Evolutionary conservation across 345 rosid genomes (phyloP).

Genomic region (Raphanus sativus): DNA sequence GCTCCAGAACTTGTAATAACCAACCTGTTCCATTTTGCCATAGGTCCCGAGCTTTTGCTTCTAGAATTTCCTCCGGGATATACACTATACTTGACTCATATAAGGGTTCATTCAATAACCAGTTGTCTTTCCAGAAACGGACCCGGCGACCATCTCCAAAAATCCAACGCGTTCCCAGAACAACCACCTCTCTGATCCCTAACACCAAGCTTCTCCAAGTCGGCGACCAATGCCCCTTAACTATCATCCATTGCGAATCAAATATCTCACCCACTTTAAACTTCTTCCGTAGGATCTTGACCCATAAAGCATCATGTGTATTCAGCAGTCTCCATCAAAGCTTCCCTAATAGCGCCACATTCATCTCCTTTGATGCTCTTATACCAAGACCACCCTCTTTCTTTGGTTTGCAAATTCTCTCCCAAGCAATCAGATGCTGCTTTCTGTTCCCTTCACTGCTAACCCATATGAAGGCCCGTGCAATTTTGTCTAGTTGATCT

Average conservation of each 20-base stretch:
- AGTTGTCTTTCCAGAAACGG: not conserved
- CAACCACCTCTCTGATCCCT: not conserved
- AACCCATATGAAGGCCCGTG: not conserved
- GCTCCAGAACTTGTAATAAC: not conserved
- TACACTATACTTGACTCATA: not conserved
- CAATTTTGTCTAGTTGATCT: not conserved
- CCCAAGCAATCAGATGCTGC: not conserved
- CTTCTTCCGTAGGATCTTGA: no score
- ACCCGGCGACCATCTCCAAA: not conserved
- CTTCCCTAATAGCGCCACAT: not conserved
- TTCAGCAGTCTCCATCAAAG: no score
- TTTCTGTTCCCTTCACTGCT: not conserved
- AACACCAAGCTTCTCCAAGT: not conserved
- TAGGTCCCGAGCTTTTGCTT: not conserved
- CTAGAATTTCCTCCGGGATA: not conserved
- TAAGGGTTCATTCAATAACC: not conserved
- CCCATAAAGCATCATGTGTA: no score
- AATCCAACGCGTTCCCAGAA: not conserved
- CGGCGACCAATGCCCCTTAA: not conserved
- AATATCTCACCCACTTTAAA: no score
- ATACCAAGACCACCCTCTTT: not conserved
- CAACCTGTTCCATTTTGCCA: not conserved
- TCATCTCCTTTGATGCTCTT: not conserved
- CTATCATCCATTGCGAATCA: not conserved
- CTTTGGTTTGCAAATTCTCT: not conserved